Base-by-base conservation (phyloP, 257 asterid species). In the Solanum pinnatisectum region DNA sequence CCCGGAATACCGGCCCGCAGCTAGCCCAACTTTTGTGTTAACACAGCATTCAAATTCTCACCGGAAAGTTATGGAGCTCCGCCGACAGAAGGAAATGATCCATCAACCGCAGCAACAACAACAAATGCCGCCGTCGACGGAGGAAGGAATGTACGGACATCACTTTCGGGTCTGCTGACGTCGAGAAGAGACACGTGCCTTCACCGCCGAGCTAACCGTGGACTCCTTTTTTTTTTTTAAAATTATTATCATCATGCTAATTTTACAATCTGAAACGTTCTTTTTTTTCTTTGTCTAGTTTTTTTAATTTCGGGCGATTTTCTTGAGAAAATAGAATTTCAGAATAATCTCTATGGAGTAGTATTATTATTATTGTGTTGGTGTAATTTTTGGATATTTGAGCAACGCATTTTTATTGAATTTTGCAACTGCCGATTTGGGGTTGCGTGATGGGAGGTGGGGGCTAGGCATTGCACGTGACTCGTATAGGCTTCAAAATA, bases 21-120 rank as follows among this genome's bases (percentile, higher is more conserved):
- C 98, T 11, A 95, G 98, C 89, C 98, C 98, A 63, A 95, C 98
- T 15, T 95, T 95, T 84, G 95, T 93, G 93, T 92, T 93, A 90
- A 93, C 98, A 86, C 95, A 93, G 93, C 98, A 95, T 90, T 95
- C 98, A 11, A 95, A 95, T 88, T 95, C 98, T 33, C 98, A 95
- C 86, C 92, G 96, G 94, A 95, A 95, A 87, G 98, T 95, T 35
- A 78, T 95, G 39, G 96, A 95, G 74, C 94, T 95, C 56, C 92
- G 96, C 74, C 93, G 96, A 83, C 98, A 95, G 94, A 95, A 95
- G 92, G 98, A 93, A 85, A 81, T 90, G 86, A 60, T 84, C 86
- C 92, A 74, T 68, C 93, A 89, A 33, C 42, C 76, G 22, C 76
- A 70, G 39, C 76, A 67, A 0, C 35, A n/a, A 27, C 74, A 70